Conservation (phyloP, 179 eudicot genomes). For the Nepenthes alata region DNA sequence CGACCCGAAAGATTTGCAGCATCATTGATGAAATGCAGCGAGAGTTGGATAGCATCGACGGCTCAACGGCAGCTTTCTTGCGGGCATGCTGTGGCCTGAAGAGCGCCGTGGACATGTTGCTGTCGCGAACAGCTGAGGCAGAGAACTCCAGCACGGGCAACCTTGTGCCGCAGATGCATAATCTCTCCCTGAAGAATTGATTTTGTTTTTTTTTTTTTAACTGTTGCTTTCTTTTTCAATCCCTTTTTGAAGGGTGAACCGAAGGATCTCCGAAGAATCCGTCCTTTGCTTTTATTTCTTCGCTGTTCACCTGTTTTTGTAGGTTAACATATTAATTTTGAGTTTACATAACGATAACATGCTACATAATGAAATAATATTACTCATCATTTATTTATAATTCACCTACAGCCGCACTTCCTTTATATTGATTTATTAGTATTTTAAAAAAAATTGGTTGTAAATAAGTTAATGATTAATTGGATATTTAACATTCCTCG, state of each 20-base stretch:
- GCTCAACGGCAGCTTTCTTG: slow-evolving; percentile 31
- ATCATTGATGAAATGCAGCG: slow-evolving; percentile 32
- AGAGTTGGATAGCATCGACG: slow-evolving; percentile 32
- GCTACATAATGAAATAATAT: no score
- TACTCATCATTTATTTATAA: no score
- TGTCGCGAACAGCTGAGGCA: slow-evolving; percentile 16
- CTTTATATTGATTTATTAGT: no score
- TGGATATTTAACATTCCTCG: no score
- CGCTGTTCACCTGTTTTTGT: no score
- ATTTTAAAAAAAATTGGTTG: no score
- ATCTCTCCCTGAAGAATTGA: slow-evolving; percentile 31
- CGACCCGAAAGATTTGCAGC: slow-evolving; percentile 29
- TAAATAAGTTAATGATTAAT: no score
- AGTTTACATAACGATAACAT: no score
- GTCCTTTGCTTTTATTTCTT: no score
- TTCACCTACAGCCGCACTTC: no score
- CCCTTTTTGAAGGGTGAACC: background rate
- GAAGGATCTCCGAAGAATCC: no score
- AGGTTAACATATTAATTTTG: no score
- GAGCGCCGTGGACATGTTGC: slow-evolving; percentile 28
- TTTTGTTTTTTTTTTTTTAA: background rate
- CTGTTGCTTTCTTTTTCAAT: background rate
- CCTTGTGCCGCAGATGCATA: slow-evolving; percentile 34
- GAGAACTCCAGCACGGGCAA: slow-evolving; percentile 19
- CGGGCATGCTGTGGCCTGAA: slow-evolving; percentile 34